Evolutionary conservation across 2,329 filamentous ascomycete species (phyloP), one percentile per base, ranked within the genome.

Genomic region (Albophoma yamanashiensis): DNA sequence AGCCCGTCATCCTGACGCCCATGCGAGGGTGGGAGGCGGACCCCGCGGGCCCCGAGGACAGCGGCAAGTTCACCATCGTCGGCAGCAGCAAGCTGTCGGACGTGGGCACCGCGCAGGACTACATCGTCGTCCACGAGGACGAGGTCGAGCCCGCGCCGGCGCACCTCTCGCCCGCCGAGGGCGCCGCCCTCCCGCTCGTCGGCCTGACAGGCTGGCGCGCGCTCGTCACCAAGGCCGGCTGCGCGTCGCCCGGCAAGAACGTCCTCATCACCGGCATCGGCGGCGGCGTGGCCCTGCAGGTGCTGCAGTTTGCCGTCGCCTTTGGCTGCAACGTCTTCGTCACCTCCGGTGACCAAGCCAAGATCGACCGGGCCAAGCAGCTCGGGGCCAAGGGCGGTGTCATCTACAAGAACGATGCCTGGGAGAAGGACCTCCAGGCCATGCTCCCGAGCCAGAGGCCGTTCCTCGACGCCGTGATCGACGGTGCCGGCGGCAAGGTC

Each of bases 141-240:
- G 91, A 97, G 67, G 79, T 96, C 12, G 92, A 95, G 70, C 80
- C 82, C 60, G 87, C 86, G 9, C 93, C 93, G 0, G 75, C 73
- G 55, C 91, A 96, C 73, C 76, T 97, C 50, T 82, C 75, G 0
- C 77, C 87, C 56, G 82, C 80, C 1, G 90, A 97, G 74, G 91
- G 88, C 0, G 93, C 93, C 0, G 91, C 92, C 8, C 71, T 97
- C 55, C 92, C 93, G 3, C 76, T 97, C 40, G 91, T 91, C 0
- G 93, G 92, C 0, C 70, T 97, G 62, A 97, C 93, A 1, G 93
- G 83, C 8, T 97, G 91, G 91, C 80, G 94, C 53, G 93, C 92
- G 0, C 77, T 95, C 52, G 83, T 94, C 58, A 88, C 83, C 8
- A 97, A 97, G 79, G 86, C 82, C 56, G 83, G 81, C 6, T 85